Percentiles rank a stretch among this genome's conserved stretches.
Evolutionary conservation across 73 alveolate species (phyloP).

Genomic region (Paramecium biaurelia): DNA sequence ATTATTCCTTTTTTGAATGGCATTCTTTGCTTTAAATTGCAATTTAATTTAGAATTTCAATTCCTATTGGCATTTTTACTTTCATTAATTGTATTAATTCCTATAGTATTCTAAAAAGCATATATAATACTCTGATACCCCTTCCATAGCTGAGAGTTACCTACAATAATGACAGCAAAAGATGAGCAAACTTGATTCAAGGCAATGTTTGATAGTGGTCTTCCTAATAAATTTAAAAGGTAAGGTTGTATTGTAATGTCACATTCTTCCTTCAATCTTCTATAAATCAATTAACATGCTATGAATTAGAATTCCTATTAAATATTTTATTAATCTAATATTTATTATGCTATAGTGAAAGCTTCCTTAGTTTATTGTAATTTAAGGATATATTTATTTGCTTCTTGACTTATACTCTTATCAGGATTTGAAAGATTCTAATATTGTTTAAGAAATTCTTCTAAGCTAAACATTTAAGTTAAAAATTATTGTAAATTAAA

Average conservation of each 20-base stretch:
- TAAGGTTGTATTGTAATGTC: slow-evolving; percentile 4
- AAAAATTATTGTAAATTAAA: neutral
- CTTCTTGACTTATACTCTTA: neutral
- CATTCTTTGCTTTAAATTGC: slow-evolving; percentile 22
- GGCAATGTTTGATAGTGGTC: neutral
- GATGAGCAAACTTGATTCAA: slow-evolving; percentile 16
- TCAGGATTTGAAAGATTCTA: slow-evolving; percentile 4
- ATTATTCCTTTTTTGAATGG: neutral
- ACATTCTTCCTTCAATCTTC: slow-evolving; percentile 7
- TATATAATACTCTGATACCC: neutral
- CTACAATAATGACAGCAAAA: slow-evolving; percentile 31
- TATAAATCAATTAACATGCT: slow-evolving; percentile 24
- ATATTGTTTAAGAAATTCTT: neutral
- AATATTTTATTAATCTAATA: neutral
- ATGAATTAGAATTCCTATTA: neutral
- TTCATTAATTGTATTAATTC: neutral
- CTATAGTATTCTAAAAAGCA: neutral
- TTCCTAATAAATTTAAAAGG: neutral
- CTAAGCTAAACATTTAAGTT: neutral
- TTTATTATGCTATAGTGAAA: neutral
- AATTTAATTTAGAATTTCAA: slow-evolving; percentile 16
- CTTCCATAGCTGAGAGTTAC: neutral
- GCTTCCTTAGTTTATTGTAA: neutral
- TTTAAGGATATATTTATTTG: neutral
- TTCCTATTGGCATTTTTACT: neutral